These are phyloP conservation scores for Naganishia sp. DNA, from an alignment of 1,284 basidiomycete species.

Conservation along the genomic window DNA sequence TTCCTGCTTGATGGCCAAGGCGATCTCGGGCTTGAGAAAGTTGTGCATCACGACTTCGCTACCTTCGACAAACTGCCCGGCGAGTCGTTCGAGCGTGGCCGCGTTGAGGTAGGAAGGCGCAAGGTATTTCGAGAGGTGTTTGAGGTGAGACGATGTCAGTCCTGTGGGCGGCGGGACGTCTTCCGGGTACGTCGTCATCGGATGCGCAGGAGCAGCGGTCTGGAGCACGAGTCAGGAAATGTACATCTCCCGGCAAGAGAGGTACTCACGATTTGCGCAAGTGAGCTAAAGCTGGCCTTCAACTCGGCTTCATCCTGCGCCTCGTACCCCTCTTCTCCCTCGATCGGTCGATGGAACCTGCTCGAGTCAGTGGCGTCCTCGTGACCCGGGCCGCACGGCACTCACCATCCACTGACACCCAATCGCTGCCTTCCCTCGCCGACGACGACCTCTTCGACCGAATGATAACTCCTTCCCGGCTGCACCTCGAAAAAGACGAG, in stretches of 20 bases:
- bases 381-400: background rate
- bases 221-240: slow-evolving; percentile 40
- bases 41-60: slow-evolving; percentile 87
- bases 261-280: slow-evolving; percentile 52
- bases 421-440: slow-evolving; percentile 71
- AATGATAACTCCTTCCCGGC: slow-evolving; percentile 85
- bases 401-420: slow-evolving; percentile 87
- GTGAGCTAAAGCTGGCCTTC: slow-evolving; percentile 62
- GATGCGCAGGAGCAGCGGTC: slow-evolving; percentile 62
- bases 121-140: slow-evolving; percentile 77
- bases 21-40: slow-evolving; percentile 72
- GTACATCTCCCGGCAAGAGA: background rate
- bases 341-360: slow-evolving; percentile 83
- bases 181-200: slow-evolving; percentile 46
- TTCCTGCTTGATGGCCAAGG: slow-evolving; percentile 66
- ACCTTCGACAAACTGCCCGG: slow-evolving; percentile 79
- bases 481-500: slow-evolving; percentile 90
- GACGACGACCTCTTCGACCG: slow-evolving; percentile 94
- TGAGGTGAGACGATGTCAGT: slow-evolving; percentile 64
- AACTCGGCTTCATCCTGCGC: slow-evolving; percentile 60
- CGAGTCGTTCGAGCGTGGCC: slow-evolving; percentile 76
- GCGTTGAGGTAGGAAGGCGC: slow-evolving; percentile 87
- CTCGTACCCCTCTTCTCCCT: slow-evolving; percentile 84
- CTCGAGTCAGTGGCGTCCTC: background rate
- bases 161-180: slow-evolving; percentile 46